Evolutionary conservation across 768 basidiomycete genomes (phyloP).

Genomic region (Termitomyces sp.): DNA sequence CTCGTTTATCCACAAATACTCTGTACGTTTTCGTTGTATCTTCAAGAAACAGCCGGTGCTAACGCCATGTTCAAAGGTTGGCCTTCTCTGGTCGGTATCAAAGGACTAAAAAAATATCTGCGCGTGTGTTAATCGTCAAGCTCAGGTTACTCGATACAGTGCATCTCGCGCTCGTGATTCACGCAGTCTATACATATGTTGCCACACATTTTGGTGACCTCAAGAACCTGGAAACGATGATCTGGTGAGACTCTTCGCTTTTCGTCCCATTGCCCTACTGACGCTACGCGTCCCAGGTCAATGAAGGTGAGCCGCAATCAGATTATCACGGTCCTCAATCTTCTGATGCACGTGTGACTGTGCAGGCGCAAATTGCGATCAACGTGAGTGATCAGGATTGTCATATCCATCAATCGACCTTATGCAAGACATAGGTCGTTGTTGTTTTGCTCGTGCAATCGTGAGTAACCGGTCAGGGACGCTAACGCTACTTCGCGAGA

Average conservation of each 20-base stretch:
- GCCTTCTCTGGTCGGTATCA: constrained; percentile 25
- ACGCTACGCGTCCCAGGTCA: constrained; percentile 15
- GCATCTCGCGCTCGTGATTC: constrained; percentile 22
- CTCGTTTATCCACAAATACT: constrained; percentile 26
- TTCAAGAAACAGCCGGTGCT: neutral
- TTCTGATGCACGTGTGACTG: neutral
- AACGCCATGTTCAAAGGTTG: constrained; percentile 19
- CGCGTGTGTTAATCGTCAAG: neutral
- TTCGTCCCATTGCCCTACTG: neutral
- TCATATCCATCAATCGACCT: neutral
- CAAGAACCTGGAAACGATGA: constrained; percentile 6
- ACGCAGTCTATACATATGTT: constrained; percentile 23
- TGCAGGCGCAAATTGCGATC: constrained; percentile 36
- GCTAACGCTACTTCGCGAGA: neutral
- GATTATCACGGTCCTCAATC: neutral
- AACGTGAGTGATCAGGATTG: constrained; percentile 25
- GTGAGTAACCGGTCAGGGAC: constrained; percentile 18
- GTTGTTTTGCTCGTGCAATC: constrained; percentile 40
- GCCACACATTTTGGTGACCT: constrained; percentile 20
- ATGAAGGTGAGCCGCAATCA: constrained; percentile 14
- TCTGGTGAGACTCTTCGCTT: constrained; percentile 2
- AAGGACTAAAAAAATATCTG: neutral
- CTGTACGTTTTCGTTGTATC: constrained; percentile 20
- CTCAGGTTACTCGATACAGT: constrained; percentile 21
- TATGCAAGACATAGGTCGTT: constrained; percentile 23